These are phyloP conservation scores for Bipolaris sorokiniana DNA, from an alignment of 2,329 filamentous ascomycete species.

Conservation along the genomic window DNA sequence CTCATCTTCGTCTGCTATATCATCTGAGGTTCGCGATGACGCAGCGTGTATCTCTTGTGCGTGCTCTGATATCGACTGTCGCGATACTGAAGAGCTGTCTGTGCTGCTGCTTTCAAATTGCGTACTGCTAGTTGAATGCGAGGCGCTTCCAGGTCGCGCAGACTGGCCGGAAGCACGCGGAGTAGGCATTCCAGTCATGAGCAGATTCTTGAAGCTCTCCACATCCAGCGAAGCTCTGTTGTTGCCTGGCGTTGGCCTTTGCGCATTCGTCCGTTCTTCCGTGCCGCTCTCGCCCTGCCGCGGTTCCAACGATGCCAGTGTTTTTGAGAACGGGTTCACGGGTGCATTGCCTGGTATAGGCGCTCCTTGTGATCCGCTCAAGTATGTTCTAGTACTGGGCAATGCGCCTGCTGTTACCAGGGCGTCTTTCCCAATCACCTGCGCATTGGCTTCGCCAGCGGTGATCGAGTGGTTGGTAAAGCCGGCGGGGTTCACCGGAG, in stretches of 20 bases:
- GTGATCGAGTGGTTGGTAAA: constrained; percentile 27
- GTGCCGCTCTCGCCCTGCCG: constrained; percentile 27
- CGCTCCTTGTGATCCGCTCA: constrained; percentile 17
- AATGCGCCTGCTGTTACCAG: constrained; percentile 32
- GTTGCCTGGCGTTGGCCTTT: constrained; percentile 31
- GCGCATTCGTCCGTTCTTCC: constrained; percentile 37
- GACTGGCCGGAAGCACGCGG: constrained; percentile 37
- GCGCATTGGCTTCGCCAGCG: constrained; percentile 21
- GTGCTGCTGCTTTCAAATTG: constrained; percentile 58
- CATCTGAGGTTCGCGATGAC: constrained; percentile 65
- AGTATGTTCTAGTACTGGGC: constrained; percentile 31
- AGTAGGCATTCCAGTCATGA: constrained; percentile 72
- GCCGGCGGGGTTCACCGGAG: constrained; percentile 23
- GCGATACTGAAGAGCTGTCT: constrained; percentile 65
- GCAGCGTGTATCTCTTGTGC: constrained; percentile 53
- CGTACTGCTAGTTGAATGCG: constrained; percentile 29
- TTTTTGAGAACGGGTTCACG: constrained; percentile 48
- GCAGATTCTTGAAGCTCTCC: constrained; percentile 75
- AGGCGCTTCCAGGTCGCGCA: constrained; percentile 30
- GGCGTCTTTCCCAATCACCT: constrained; percentile 29
- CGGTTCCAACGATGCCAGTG: constrained; percentile 48
- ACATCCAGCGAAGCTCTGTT: constrained; percentile 68
- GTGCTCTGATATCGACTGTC: constrained; percentile 65
- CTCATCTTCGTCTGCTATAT: constrained; percentile 61
- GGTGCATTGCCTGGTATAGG: constrained; percentile 32